Base-by-base conservation (phyloP, 305 asterid species). In the Plantago lanceolata region DNA sequence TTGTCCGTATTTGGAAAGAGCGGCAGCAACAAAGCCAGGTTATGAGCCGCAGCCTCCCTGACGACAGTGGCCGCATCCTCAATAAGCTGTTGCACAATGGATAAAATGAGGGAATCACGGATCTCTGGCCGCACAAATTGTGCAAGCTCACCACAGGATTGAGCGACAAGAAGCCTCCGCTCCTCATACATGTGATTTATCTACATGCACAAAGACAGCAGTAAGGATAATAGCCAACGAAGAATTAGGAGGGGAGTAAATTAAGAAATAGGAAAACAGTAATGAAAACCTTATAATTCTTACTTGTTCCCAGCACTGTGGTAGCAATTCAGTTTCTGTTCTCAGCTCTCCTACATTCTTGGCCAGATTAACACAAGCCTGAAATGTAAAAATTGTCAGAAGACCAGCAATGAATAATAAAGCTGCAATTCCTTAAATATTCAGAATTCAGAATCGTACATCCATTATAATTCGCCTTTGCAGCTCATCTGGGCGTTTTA, bases 291-390 rank as follows among this genome's bases (percentile, higher is more conserved):
- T 51, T 59, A 33, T 72, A 69, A 74, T 61, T 64, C 84, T 78
- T 79, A 93, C 99, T 72, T 93, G 99, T 83, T 93, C 97, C 99
- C 99, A 93, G 70, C 99, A 93, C 75, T 90, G 99, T 67, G 99
- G 97, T 79, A 93, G 90, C 85, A 93, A 73, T 83, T 94, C 99
- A 72, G 87, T 90, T 86, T 94, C 97, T 35, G 97, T 90, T 77
- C 99, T 82, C 83, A 94, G 83, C 76, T 85, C 89, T 68, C 99
- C 96, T 5, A 94, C 95, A 81, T 83, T 90, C 82, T 85, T 86
- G 57, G 97, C 89, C 66, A 94, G 97, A 59, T 89, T 78, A 59
- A 94, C 99, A 74, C 99, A 90, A 69, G 99, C 99, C 99, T 94
- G 81, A 73, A 70, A 59, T 58, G 43, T 72, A 63, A 19, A 81